These are phyloP conservation scores for Leccinum solheimii DNA, from an alignment of 1,284 basidiomycete genomes.

Conservation along the genomic window DNA sequence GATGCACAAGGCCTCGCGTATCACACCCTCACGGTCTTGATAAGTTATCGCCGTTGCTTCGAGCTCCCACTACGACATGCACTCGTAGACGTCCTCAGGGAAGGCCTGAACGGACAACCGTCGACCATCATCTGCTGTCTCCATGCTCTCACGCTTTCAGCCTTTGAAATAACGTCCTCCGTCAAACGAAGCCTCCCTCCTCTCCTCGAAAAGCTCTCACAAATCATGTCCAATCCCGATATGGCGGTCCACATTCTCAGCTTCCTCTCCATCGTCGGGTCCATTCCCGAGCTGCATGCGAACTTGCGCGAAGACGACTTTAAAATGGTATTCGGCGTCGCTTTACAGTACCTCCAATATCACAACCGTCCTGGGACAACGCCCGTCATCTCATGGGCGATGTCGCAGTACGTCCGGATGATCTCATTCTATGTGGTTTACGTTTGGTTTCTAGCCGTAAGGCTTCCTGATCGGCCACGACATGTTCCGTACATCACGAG, in stretches of 20 bases:
- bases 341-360: constrained; percentile 91
- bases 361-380: constrained; percentile 74
- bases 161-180: constrained; percentile 86
- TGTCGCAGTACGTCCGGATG: constrained; percentile 94
- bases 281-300: constrained; percentile 75
- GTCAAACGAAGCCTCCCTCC: constrained; percentile 80
- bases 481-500: constrained; percentile 88
- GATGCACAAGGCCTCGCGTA: constrained; percentile 91
- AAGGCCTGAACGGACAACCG: constrained; percentile 76
- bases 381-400: constrained; percentile 75
- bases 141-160: constrained; percentile 85
- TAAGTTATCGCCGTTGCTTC: constrained; percentile 87
- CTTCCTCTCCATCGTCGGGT: constrained; percentile 87
- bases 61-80: constrained; percentile 66
- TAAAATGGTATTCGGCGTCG: constrained; percentile 94
- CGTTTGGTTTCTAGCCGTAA: constrained; percentile 92
- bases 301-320: constrained; percentile 95
- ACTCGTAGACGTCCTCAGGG: constrained; percentile 83
- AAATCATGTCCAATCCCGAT: constrained; percentile 92
- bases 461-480: constrained; percentile 79
- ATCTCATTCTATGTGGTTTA: constrained; percentile 94
- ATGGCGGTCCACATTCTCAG: constrained; percentile 97
- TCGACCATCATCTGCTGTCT: constrained; percentile 91
- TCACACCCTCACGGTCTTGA: constrained; percentile 84
- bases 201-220: constrained; percentile 87